A percentile compares a stretch with the other conserved stretches of the same genome.
Conservation (phyloP, 768 basidiomycete genomes). For the Hortiboletus flavorubellus region DNA sequence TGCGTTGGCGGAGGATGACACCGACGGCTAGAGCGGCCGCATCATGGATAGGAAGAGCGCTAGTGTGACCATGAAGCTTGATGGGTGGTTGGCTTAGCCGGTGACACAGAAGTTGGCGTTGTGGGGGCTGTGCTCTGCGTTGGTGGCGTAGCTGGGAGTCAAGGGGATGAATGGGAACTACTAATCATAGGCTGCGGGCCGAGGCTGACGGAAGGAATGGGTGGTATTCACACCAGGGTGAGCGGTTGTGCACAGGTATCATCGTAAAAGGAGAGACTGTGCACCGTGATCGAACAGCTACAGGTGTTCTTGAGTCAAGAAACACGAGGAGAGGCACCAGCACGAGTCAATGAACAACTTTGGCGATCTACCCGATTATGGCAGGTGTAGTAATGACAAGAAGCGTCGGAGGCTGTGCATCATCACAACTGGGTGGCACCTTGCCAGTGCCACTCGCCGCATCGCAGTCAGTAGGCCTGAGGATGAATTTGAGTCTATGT, state of each 20-base stretch:
- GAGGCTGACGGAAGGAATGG: conserved; percentile 13
- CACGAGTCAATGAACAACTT: not conserved
- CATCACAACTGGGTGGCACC: not conserved
- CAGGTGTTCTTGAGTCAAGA: not conserved
- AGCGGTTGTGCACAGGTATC: not conserved
- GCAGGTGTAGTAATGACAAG: conserved; percentile 6
- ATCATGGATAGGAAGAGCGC: conserved; percentile 17
- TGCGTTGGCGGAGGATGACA: conserved; percentile 22
- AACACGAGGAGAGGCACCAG: not conserved
- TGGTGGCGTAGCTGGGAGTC: conserved; percentile 16
- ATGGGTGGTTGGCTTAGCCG: conserved; percentile 1
- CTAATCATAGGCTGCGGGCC: not conserved
- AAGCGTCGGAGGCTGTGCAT: not conserved
- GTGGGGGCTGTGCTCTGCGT: conserved; percentile 3
- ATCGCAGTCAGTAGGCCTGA: not conserved
- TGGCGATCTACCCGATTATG: conserved; percentile 12
- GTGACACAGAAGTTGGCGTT: not conserved
- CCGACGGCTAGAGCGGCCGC: conserved; percentile 14
- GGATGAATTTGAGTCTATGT: not conserved
- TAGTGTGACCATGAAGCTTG: conserved; percentile 17
- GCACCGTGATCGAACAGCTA: not conserved
- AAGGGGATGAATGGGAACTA: not conserved
- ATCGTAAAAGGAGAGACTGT: not conserved
- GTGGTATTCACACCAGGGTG: not conserved
- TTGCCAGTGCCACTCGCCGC: not conserved